Conservation (phyloP, 345 rosid species). For the Arabidopsis thaliana region TAIR10.1 NC_003070.9:11384501-11385000, state of each 20-base stretch:
- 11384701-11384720: too few relatives aligned
- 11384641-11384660: slow-evolving; percentile 4
- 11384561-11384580: background rate
- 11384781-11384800: too few relatives aligned
- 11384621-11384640: slow-evolving; percentile 27
- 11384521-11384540: slow-evolving; percentile 41
- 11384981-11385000: too few relatives aligned
- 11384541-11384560: slow-evolving; percentile 37
- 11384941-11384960: too few relatives aligned
- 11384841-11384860: too few relatives aligned
- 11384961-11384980: too few relatives aligned
- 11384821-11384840: too few relatives aligned
- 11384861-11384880: background rate
- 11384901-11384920: background rate
- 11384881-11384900: background rate
- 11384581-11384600: background rate
- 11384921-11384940: too few relatives aligned
- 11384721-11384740: too few relatives aligned
- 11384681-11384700: background rate
- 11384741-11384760: too few relatives aligned
- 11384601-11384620: slow-evolving; percentile 35
- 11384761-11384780: too few relatives aligned
- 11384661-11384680: background rate
- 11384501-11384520: slow-evolving; percentile 41
- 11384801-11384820: too few relatives aligned